Conservation (phyloP, 2,329 filamentous ascomycete species). For the Colletotrichum nymphaeae region DNA sequence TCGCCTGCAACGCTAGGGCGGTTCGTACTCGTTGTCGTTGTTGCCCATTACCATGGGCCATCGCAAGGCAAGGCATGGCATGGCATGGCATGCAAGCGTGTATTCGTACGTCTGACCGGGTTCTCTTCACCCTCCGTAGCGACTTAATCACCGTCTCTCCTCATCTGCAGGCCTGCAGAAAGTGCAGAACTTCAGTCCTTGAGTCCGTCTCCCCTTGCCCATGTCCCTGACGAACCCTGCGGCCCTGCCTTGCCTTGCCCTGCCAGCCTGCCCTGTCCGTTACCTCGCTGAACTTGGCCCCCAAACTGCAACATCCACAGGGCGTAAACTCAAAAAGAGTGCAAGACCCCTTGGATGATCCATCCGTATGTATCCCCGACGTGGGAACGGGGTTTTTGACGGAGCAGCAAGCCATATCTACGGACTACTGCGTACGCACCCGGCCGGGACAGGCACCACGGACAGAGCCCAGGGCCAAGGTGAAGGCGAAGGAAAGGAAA, state of each 20-base stretch:
- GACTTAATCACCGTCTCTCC: not conserved
- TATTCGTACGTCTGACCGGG: not conserved
- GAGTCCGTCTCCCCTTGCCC: not conserved
- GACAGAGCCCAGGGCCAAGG: not conserved
- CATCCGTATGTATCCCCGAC: conserved; percentile 21
- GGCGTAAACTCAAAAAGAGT: conserved; percentile 27
- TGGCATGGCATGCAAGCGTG: not conserved
- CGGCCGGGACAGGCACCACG: not conserved
- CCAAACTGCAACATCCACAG: conserved; percentile 15
- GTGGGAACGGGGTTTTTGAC: not conserved
- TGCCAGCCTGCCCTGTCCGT: not conserved
- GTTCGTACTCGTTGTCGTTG: not conserved
- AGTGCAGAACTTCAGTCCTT: not conserved
- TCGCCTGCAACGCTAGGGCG: not conserved
- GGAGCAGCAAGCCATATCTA: not conserved
- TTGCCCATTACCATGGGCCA: no score
- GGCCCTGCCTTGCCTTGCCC: not conserved
- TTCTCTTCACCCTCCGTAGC: not conserved
- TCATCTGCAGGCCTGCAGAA: not conserved
- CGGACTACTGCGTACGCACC: not conserved
- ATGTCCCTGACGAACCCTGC: not conserved
- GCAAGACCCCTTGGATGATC: conserved; percentile 29
- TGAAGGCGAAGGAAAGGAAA: not conserved
- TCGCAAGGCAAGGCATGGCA: no score
- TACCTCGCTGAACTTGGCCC: conserved; percentile 11